Evolutionary conservation across 2,329 filamentous ascomycete species (phyloP), one percentile per base, ranked within the genome.

Genomic region (Gnomoniopsis sp.): DNA sequence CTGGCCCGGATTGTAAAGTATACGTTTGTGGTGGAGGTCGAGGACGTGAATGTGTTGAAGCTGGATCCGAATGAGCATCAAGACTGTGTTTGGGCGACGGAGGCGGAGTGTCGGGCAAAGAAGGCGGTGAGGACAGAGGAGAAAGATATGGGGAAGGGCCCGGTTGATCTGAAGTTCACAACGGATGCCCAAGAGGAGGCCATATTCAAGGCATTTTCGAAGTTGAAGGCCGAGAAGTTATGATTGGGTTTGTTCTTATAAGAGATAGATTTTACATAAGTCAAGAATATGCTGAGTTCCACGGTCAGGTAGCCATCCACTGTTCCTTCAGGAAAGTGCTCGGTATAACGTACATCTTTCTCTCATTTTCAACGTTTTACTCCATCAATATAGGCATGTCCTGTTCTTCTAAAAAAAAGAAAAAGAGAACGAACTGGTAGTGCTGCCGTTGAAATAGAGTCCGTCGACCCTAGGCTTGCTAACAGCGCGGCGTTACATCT

Each of bases 61-160:
- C 58, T 73, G 4, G 71, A 74, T 53, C 69, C 70, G 3, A 61
- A 70, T 8, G 72, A 74, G 62, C 72, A 74, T 63, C 67, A 69
- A 58, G 62, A 60, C 14, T 70, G 65, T 44, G 57, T 73, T 1
- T 74, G 72, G 72, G 70, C 68, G 0, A 70, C 65, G 0, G 69
- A 72, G 58, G 67, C 70, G n/a, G 72, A 74, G 62, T 70, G 68
- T 26, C 53, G 61, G 14, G 47, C 46, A 4, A 59, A 62, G 14
- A 49, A 51, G 38, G 62, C 61, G 1, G 49, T 15, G 12, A 60
- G 44, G 17, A 47, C 26, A 3, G 30, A 34, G 2, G 57, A 47
- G 21, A 46, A 30, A 6, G 44, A 21, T 2, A 50, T 26, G 49
- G 53, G 47, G 12, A 53, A 53, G 53, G 41, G 15, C 53, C 52